phyloP scores from a whole-genome alignment of 2,329 filamentous ascomycete genomes.

The Stemphylium beticola region DNA sequence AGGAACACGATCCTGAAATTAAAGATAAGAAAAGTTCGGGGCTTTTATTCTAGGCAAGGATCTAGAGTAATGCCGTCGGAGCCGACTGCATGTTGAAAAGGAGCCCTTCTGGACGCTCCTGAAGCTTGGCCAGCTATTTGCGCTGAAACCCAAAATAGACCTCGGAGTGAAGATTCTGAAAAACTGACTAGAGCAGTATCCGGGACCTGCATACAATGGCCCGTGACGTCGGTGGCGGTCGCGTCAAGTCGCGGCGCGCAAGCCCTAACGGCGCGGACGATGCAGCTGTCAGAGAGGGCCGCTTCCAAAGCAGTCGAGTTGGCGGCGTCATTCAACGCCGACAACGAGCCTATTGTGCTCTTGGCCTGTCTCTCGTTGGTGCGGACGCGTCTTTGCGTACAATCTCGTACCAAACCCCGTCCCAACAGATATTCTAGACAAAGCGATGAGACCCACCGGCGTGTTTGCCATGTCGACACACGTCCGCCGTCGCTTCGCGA shows the following conservation, averaged over 20 bases:
- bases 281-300: slow-evolving; percentile 1
- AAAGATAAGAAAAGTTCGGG: slow-evolving; percentile 6
- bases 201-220: slow-evolving; percentile 16
- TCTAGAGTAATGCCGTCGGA: neutral
- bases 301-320: neutral
- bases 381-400: neutral
- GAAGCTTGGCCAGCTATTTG: neutral
- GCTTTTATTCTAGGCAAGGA: neutral
- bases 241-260: neutral
- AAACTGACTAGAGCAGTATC: neutral
- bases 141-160: neutral
- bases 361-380: slow-evolving; percentile 5
- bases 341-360: neutral
- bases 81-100: neutral
- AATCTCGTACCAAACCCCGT: slow-evolving; percentile 9
- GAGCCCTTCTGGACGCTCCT: neutral
- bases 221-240: slow-evolving; percentile 15
- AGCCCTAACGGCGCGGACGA: slow-evolving; percentile 4
- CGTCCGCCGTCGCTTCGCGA: slow-evolving; percentile 11
- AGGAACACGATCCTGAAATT: slow-evolving; percentile 12
- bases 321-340: slow-evolving; percentile 1
- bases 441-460: slow-evolving; percentile 17
- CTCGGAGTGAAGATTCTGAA: slow-evolving; percentile 1
- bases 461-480: slow-evolving; percentile 13
- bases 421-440: slow-evolving; percentile 23